These are phyloP conservation scores for Debaryomyces psychrophilus DNA, from an alignment of 1,139 yeast species.

Conservation along the genomic window DNA sequence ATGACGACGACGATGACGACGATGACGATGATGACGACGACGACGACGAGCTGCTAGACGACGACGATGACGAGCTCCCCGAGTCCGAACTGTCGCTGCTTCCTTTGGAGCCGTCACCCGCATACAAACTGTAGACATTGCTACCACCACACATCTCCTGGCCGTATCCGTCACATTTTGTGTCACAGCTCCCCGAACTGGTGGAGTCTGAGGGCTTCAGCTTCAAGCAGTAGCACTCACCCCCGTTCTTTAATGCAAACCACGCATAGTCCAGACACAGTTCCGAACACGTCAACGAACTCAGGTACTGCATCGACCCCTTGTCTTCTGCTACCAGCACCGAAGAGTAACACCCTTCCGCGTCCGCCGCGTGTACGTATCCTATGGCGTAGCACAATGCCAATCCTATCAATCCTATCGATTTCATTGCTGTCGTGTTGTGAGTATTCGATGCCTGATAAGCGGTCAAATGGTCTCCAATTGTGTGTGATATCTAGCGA, in stretches of 20 bases:
- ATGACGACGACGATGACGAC: constrained; percentile 21
- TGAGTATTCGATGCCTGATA: background rate
- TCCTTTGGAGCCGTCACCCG: constrained; percentile 30
- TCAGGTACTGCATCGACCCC: constrained; percentile 51
- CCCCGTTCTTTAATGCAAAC: constrained; percentile 62
- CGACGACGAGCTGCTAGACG: constrained; percentile 3
- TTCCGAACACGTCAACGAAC: constrained; percentile 50
- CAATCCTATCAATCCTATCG: constrained; percentile 5
- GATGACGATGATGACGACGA: constrained; percentile 28
- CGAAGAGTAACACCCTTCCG: constrained; percentile 30
- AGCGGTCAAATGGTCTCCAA: background rate
- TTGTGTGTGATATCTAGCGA: background rate
- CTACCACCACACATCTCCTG: constrained; percentile 60
- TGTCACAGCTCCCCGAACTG: constrained; percentile 39
- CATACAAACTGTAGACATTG: constrained; percentile 44
- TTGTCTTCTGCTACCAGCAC: constrained; percentile 30
- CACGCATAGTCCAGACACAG: constrained; percentile 54
- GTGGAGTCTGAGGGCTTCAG: constrained; percentile 47
- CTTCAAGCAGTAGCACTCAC: constrained; percentile 67
- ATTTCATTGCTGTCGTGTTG: background rate
- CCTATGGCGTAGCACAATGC: background rate
- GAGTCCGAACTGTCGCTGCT: constrained; percentile 11
- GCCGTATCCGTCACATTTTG: constrained; percentile 55
- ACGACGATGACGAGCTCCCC: background rate
- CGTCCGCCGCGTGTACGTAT: background rate